A percentile compares a stretch with the other conserved stretches of the same genome.
phyloP scores from a whole-genome alignment of 805 yeast species.

The Saturnispora mendoncae region DNA sequence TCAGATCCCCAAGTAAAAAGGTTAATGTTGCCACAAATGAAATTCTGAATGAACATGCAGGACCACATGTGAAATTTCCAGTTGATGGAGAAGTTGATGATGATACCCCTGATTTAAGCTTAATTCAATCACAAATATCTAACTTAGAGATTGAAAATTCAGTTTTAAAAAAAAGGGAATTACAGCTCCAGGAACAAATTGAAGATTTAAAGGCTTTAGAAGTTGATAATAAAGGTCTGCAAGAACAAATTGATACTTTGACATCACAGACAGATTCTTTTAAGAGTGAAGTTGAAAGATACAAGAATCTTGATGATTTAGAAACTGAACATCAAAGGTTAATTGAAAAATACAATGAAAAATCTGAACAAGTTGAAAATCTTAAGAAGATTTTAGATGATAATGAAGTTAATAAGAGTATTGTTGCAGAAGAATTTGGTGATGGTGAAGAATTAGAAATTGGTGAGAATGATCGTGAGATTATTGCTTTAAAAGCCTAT shows the following conservation, averaged over 20 bases:
- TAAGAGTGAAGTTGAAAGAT: slow-evolving; percentile 6
- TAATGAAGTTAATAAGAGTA: slow-evolving; percentile 11
- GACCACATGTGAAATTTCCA: slow-evolving; percentile 11
- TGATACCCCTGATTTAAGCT: neutral
- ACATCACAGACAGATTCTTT: slow-evolving; percentile 1
- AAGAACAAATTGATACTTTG: slow-evolving; percentile 6
- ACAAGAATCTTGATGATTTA: slow-evolving; percentile 8
- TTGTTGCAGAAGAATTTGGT: slow-evolving; percentile 8
- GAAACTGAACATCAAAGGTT: slow-evolving; percentile 6
- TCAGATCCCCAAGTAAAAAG: slow-evolving; percentile 14
- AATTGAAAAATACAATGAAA: slow-evolving; percentile 1
- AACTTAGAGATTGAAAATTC: slow-evolving; percentile 11
- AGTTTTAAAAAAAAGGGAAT: slow-evolving; percentile 2
- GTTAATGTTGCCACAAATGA: slow-evolving; percentile 13
- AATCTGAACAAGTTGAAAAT: slow-evolving; percentile 9
- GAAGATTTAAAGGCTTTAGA: slow-evolving; percentile 1
- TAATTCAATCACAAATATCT: neutral
- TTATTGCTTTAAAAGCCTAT: slow-evolving; percentile 13
- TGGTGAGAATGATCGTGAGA: slow-evolving; percentile 11
- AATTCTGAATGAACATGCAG: slow-evolving; percentile 11
- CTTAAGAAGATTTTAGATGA: slow-evolving; percentile 10
- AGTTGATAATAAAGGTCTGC: slow-evolving; percentile 6
- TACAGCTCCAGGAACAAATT: neutral
- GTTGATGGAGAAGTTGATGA: slow-evolving; percentile 8
- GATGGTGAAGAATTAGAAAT: slow-evolving; percentile 12